A percentile compares a stretch with the other conserved stretches of the same genome.
Conservation (phyloP, 1,284 basidiomycete species). For the Xerocomus nothofagi region DNA sequence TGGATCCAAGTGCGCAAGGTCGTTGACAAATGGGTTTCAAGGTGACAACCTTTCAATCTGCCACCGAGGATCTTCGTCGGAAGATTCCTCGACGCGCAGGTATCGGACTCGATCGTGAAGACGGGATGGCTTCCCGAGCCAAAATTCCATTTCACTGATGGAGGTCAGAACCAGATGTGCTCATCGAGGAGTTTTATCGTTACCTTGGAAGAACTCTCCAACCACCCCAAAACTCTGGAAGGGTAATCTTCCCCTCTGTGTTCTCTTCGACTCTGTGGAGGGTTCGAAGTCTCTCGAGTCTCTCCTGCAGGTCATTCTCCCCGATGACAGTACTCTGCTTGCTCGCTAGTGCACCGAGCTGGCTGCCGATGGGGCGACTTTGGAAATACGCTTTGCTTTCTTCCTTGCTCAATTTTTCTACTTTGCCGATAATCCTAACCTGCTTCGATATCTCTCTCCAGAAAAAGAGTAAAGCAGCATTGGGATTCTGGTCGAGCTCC, state of each 20-base stretch:
- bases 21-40: slow-evolving; percentile 11
- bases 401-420: slow-evolving; percentile 69
- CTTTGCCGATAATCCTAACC: slow-evolving; percentile 84
- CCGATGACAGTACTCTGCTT: slow-evolving; percentile 78
- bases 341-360: slow-evolving; percentile 92
- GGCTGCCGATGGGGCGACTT: slow-evolving; percentile 80
- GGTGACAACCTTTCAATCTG: slow-evolving; percentile 33
- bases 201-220: slow-evolving; percentile 91
- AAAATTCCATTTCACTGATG: slow-evolving; percentile 80
- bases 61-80: slow-evolving; percentile 41
- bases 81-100: slow-evolving; percentile 53
- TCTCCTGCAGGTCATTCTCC: slow-evolving; percentile 66
- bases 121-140: slow-evolving; percentile 87
- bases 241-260: slow-evolving; percentile 58
- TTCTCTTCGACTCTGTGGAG: slow-evolving; percentile 54
- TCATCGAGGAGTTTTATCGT: slow-evolving; percentile 5
- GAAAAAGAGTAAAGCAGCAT: slow-evolving; percentile 86
- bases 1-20: background rate
- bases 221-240: slow-evolving; percentile 96
- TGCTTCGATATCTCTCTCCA: slow-evolving; percentile 86
- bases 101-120: slow-evolving; percentile 90
- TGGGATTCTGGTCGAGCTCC: slow-evolving; percentile 77
- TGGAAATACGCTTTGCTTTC: slow-evolving; percentile 88
- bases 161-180: slow-evolving; percentile 4
- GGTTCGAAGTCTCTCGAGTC: slow-evolving; percentile 60